Evolutionary conservation across 208 protist genomes (phyloP).

Genomic region (Ichthyophonus hoferi): DNA sequence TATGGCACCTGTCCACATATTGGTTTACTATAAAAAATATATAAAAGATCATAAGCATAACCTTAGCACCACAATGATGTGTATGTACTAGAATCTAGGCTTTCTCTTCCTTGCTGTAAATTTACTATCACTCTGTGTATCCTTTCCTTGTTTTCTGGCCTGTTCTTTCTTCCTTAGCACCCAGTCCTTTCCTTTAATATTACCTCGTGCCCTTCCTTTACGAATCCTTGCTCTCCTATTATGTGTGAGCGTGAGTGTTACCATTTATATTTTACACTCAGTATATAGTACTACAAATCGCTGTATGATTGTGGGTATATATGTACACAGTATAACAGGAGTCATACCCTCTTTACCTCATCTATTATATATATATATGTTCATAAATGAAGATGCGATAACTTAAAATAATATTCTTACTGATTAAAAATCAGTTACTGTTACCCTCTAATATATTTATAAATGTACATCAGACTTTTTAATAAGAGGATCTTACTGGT

Average conservation of each 20-base stretch:
- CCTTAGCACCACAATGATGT: neutral
- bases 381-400: neutral
- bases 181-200: slow-evolving; percentile 9
- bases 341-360: too few relatives aligned
- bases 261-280: too few relatives aligned
- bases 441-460: neutral
- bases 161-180: slow-evolving; percentile 10
- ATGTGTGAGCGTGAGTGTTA: too few relatives aligned
- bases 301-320: too few relatives aligned
- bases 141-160: slow-evolving; percentile 10
- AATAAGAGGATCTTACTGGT: neutral
- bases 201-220: neutral
- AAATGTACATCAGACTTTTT: neutral
- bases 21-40: too few relatives aligned
- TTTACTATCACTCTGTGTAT: neutral
- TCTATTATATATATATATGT: too few relatives aligned
- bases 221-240: too few relatives aligned
- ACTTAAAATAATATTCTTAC: too few relatives aligned
- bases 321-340: too few relatives aligned
- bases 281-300: too few relatives aligned
- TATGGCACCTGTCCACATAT: too few relatives aligned
- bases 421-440: neutral
- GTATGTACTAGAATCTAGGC: neutral
- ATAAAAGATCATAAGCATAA: too few relatives aligned
- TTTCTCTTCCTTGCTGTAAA: slow-evolving; percentile 12